A percentile compares a stretch with the other conserved stretches of the same genome.
phyloP scores from a whole-genome alignment of 345 rosid species.

The Salix arbutifolia region DNA sequence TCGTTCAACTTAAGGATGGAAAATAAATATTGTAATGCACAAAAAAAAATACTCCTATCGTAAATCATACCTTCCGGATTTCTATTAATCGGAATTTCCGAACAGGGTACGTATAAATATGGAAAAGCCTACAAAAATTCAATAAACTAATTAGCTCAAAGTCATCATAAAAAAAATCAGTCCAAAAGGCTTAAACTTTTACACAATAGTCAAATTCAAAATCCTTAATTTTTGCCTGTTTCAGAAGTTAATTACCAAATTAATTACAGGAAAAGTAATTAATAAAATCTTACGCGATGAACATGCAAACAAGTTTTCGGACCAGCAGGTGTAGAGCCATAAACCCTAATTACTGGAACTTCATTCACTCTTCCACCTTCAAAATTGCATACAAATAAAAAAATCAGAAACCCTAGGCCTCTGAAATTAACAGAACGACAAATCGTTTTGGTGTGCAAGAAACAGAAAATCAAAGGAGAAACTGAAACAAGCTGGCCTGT shows the following conservation, averaged over 20 bases:
- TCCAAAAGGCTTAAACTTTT: background rate
- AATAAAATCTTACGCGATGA: conserved; percentile 51
- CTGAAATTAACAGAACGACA: background rate
- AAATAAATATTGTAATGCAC: background rate
- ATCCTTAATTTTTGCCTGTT: background rate
- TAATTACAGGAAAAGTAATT: too few relatives aligned
- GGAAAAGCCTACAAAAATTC: conserved; percentile 73
- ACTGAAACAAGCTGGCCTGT: too few relatives aligned
- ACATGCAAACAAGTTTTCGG: conserved; percentile 93
- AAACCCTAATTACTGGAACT: conserved; percentile 81
- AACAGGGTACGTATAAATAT: conserved; percentile 71
- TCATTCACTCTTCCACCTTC: conserved; percentile 80
- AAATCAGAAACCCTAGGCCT: background rate
- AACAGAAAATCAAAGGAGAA: too few relatives aligned
- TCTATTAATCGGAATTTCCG: conserved; percentile 46
- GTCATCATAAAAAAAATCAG: background rate
- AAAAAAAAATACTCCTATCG: background rate
- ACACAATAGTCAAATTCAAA: too few relatives aligned
- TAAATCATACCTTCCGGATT: conserved; percentile 45
- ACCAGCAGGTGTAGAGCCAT: conserved; percentile 90
- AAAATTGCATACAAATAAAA: background rate
- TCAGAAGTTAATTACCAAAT: background rate
- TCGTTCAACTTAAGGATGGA: background rate
- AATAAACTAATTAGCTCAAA: background rate
- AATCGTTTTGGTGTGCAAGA: too few relatives aligned